phyloP scores from a whole-genome alignment of 371 early-diverging fungal genomes.

The Phascolomyces articulosus region DNA sequence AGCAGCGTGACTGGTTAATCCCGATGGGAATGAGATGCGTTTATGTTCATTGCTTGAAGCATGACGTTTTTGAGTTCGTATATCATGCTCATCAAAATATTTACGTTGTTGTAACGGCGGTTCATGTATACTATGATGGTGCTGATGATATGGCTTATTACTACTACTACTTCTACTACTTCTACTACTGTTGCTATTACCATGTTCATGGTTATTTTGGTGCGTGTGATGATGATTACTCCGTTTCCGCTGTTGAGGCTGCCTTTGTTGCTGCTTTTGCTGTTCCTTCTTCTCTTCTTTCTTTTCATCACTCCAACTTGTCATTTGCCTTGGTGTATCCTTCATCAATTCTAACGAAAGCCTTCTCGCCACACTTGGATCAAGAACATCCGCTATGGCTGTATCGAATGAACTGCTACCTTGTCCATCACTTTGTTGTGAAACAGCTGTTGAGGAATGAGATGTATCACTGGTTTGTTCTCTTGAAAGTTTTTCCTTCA shows the following conservation, averaged over 20 bases:
- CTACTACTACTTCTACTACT: too few relatives aligned
- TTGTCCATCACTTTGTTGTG: background rate
- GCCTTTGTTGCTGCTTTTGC: background rate
- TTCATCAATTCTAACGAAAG: conserved; percentile 67
- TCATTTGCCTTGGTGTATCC: background rate
- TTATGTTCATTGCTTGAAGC: background rate
- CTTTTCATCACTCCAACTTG: conserved; percentile 8
- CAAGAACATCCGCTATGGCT: conserved; percentile 2
- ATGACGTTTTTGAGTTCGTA: conserved; percentile 3
- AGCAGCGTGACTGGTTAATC: conserved; percentile 20
- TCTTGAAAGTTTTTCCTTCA: background rate
- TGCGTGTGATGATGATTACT: too few relatives aligned
- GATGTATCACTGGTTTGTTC: background rate
- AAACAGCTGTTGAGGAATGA: background rate
- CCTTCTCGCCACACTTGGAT: conserved; percentile 34
- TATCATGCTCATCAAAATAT: conserved; percentile 3
- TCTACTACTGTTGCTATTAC: background rate
- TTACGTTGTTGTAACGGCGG: background rate
- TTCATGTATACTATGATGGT: background rate
- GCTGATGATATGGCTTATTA: background rate
- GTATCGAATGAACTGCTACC: background rate
- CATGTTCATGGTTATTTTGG: background rate
- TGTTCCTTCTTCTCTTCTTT: background rate
- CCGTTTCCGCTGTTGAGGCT: background rate
- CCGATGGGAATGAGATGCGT: conserved; percentile 6